Evolutionary conservation across 2,329 filamentous ascomycete species (phyloP).

Genomic region (Calycina marina): DNA sequence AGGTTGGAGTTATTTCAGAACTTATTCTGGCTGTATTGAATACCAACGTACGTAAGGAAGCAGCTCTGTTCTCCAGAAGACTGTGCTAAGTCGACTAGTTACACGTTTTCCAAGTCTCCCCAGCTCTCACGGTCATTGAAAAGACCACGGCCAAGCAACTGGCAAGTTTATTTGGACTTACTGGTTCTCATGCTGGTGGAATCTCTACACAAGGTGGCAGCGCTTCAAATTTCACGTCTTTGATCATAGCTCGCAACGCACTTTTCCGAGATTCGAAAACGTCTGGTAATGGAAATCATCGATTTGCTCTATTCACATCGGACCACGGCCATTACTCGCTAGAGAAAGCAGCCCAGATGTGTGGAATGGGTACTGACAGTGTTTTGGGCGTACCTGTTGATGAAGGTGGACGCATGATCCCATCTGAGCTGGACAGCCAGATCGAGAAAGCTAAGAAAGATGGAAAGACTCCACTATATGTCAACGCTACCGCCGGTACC

Average conservation of each 20-base stretch:
- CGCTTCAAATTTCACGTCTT: constrained; percentile 70
- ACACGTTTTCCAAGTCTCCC: constrained; percentile 89
- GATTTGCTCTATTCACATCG: constrained; percentile 77
- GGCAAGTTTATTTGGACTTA: constrained; percentile 64
- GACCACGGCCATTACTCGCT: constrained; percentile 88
- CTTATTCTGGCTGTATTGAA: constrained; percentile 75
- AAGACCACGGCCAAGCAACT: constrained; percentile 64
- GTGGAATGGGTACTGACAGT: constrained; percentile 62
- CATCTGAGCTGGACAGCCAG: constrained; percentile 45
- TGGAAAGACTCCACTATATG: constrained; percentile 77
- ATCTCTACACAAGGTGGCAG: constrained; percentile 65
- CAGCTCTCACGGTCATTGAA: constrained; percentile 74
- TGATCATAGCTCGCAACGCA: constrained; percentile 77
- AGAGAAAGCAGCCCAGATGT: constrained; percentile 86
- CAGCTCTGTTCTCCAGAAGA: neutral
- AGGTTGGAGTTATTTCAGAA: constrained; percentile 74
- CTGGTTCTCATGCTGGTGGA: constrained; percentile 50
- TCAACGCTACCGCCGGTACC: constrained; percentile 90
- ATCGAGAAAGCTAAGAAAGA: constrained; percentile 45
- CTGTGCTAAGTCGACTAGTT: constrained; percentile 31
- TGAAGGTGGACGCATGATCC: constrained; percentile 53
- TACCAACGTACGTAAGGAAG: constrained; percentile 53
- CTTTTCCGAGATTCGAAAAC: constrained; percentile 68
- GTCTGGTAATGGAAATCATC: constrained; percentile 47
- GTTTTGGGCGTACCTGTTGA: constrained; percentile 69